Conservation (phyloP, 2,329 filamentous ascomycete species). For the Stachybotrys elegans region DNA sequence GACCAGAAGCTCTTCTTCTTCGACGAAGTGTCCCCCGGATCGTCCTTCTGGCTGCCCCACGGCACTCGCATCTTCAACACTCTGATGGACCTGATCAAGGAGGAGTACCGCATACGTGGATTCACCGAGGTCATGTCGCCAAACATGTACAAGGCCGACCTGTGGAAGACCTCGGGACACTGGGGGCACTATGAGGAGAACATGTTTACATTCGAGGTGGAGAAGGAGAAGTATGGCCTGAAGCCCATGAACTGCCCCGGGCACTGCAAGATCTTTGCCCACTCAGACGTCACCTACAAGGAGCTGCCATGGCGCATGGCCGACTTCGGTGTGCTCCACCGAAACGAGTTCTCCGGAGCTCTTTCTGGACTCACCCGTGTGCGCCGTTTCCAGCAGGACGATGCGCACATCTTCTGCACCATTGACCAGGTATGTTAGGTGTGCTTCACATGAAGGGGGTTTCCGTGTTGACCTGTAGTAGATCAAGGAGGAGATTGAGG, state of each 20-base stretch:
- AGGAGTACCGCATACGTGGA: slow-evolving; percentile 87
- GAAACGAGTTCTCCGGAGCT: slow-evolving; percentile 92
- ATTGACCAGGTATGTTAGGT: slow-evolving; percentile 26
- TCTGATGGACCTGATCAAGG: slow-evolving; percentile 72
- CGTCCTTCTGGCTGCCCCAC: slow-evolving; percentile 86
- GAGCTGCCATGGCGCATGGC: slow-evolving; percentile 90
- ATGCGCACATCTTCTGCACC: slow-evolving; percentile 89
- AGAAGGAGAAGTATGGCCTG: slow-evolving; percentile 68
- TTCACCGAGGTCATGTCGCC: slow-evolving; percentile 95
- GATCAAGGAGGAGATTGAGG: slow-evolving; percentile 55
- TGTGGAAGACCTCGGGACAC: slow-evolving; percentile 95
- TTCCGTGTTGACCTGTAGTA: slow-evolving; percentile 5
- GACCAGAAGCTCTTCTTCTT: slow-evolving; percentile 99
- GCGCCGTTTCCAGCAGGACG: slow-evolving; percentile 91
- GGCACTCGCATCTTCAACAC: slow-evolving; percentile 93
- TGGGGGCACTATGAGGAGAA: slow-evolving; percentile 85
- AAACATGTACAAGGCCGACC: slow-evolving; percentile 85
- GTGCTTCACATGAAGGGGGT: neutral
- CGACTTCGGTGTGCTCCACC: slow-evolving; percentile 91
- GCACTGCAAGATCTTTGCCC: slow-evolving; percentile 82
- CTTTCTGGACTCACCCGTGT: slow-evolving; percentile 88
- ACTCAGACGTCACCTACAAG: slow-evolving; percentile 74
- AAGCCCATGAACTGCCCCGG: slow-evolving; percentile 99
- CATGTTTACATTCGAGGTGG: slow-evolving; percentile 72
- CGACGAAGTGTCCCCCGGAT: slow-evolving; percentile 87